These are phyloP conservation scores for Tagetes erecta DNA, from an alignment of 129 eudicot genomes.

Conservation along the genomic window DNA sequence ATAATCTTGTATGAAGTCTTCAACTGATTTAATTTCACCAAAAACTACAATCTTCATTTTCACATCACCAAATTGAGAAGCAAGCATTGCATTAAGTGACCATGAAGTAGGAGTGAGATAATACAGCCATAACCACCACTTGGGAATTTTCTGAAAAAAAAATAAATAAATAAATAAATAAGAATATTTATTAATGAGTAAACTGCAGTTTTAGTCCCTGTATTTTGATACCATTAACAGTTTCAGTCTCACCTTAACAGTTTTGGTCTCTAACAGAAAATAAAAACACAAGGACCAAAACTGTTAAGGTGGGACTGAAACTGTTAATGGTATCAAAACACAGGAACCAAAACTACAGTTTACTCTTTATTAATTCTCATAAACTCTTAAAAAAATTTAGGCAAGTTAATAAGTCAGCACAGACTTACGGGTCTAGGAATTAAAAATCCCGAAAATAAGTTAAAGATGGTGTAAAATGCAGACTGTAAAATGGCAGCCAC, in stretches of 20 bases:
- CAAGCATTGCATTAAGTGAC: constrained; percentile 55
- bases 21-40: constrained; percentile 38
- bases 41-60: constrained; percentile 39
- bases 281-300: too few species aligned
- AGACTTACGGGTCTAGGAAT: constrained; percentile 51
- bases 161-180: background rate
- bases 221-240: too few species aligned
- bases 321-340: too few species aligned
- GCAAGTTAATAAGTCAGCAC: background rate
- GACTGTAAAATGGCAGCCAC: constrained; percentile 49
- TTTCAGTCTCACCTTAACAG: too few species aligned
- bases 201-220: background rate
- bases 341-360: too few species aligned
- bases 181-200: background rate
- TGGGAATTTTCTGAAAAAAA: constrained; percentile 52
- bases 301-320: too few species aligned
- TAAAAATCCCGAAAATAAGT: constrained; percentile 51
- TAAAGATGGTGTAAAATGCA: constrained; percentile 44
- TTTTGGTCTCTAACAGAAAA: too few species aligned
- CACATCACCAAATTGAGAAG: constrained; percentile 60
- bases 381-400: background rate
- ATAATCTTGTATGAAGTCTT: constrained; percentile 40
- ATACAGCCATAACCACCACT: constrained; percentile 70
- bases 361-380: too few species aligned
- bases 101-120: constrained; percentile 58